Evolutionary conservation across 139 green algal species (phyloP).

Genomic region (Yamagishiella unicocca): DNA sequence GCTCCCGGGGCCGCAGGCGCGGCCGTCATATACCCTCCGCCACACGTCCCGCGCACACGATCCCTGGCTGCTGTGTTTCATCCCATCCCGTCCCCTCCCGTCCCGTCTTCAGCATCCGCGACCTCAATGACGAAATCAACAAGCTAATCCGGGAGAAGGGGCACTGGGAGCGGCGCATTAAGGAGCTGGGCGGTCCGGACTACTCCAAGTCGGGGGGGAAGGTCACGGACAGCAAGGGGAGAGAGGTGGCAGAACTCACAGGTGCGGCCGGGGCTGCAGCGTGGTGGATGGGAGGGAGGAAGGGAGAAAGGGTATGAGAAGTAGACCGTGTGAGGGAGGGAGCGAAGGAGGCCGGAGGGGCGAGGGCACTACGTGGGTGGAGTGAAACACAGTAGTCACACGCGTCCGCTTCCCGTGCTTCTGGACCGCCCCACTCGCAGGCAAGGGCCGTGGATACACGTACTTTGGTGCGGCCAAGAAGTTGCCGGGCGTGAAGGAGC

Average conservation of each 20-base stretch:
- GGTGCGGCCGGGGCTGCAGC: neutral
- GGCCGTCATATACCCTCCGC: too few species aligned
- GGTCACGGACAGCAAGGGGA: slow-evolving; percentile 73
- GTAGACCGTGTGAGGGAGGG: neutral
- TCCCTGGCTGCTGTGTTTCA: neutral
- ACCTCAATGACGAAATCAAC: slow-evolving; percentile 99
- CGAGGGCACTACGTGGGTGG: neutral
- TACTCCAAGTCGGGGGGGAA: slow-evolving; percentile 87
- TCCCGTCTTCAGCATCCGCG: slow-evolving; percentile 84
- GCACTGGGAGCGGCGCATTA: slow-evolving; percentile 97
- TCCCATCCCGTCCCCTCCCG: neutral
- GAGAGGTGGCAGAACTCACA: slow-evolving; percentile 59
- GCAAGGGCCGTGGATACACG: slow-evolving; percentile 55
- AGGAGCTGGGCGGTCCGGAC: slow-evolving; percentile 96
- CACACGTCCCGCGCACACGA: too few species aligned
- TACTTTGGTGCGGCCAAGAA: slow-evolving; percentile 99
- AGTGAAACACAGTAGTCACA: neutral
- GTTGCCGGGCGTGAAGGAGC: slow-evolving; percentile 96
- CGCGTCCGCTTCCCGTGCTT: neutral
- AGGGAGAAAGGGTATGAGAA: neutral
- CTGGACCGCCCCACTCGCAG: neutral
- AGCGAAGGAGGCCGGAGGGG: neutral
- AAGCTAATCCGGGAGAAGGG: slow-evolving; percentile 98
- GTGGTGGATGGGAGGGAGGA: neutral
- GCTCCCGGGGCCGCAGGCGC: too few species aligned